Percentiles rank a stretch among this genome's conserved stretches.
Conservation (phyloP, 2,329 filamentous ascomycete genomes). For the Escovopsis sp. region DNA sequence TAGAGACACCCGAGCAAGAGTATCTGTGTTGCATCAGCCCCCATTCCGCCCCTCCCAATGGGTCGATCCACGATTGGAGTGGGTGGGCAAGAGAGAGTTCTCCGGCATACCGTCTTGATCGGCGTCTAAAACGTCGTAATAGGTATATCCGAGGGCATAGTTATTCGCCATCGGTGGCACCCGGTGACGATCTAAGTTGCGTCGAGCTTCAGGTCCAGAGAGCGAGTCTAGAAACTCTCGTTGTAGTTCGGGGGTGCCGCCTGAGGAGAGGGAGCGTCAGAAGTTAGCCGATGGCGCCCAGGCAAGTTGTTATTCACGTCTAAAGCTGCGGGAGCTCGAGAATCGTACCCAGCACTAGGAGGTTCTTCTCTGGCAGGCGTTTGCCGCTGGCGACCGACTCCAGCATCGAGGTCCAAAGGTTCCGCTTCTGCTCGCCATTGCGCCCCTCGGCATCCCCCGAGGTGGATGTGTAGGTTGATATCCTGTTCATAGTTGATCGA, state of each 20-base stretch:
- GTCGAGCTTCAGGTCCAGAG: constrained; percentile 37
- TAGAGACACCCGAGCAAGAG: constrained; percentile 73
- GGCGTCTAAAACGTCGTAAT: constrained; percentile 84
- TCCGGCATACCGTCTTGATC: constrained; percentile 65
- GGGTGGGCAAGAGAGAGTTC: background rate
- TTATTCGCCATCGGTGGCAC: constrained; percentile 75
- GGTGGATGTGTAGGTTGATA: constrained; percentile 43
- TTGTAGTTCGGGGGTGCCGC: constrained; percentile 70
- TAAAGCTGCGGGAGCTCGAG: background rate
- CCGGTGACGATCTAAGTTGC: constrained; percentile 42
- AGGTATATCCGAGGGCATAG: constrained; percentile 87
- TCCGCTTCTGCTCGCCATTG: constrained; percentile 62
- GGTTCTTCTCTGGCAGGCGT: constrained; percentile 78
- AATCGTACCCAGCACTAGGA: constrained; percentile 63
- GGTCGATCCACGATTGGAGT: background rate
- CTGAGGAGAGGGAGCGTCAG: constrained; percentile 25
- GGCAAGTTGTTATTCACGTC: no score
- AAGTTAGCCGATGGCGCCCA: constrained; percentile 14
- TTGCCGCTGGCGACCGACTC: constrained; percentile 83
- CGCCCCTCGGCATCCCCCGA: constrained; percentile 41
- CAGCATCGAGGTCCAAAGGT: constrained; percentile 90
- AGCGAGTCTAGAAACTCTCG: constrained; percentile 64
- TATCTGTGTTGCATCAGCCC: constrained; percentile 44
- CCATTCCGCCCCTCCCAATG: constrained; percentile 6
- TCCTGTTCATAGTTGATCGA: constrained; percentile 34